Percentiles rank a stretch among this genome's conserved stretches.
Conservation (phyloP, 805 yeast genomes). For the Candida pini region DNA sequence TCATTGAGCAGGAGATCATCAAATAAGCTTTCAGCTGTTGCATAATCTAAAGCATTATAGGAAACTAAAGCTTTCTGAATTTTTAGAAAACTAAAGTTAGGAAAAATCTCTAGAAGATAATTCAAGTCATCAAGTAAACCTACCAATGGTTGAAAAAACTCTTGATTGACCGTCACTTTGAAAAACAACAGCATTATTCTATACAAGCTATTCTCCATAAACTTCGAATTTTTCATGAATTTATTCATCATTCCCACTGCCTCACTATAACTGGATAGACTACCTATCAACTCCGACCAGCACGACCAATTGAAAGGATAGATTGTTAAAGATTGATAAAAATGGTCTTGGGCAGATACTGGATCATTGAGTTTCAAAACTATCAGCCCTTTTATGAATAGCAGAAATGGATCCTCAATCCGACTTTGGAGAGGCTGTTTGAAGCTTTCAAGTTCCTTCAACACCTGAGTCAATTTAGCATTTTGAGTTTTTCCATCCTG, state of each 20-base stretch:
- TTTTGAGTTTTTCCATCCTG: slow-evolving; percentile 30
- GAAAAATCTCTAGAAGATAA: slow-evolving; percentile 50
- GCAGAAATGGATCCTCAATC: slow-evolving; percentile 50
- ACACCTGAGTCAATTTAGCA: slow-evolving; percentile 25
- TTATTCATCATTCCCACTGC: slow-evolving; percentile 38
- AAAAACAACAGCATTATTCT: slow-evolving; percentile 42
- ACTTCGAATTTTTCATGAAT: slow-evolving; percentile 31
- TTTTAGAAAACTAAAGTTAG: slow-evolving; percentile 66
- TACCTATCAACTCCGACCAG: slow-evolving; percentile 74
- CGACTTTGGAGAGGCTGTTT: slow-evolving; percentile 7
- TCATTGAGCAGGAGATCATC: slow-evolving; percentile 69
- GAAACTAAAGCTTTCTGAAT: slow-evolving; percentile 79
- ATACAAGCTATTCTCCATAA: slow-evolving; percentile 24
- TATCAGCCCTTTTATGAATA: slow-evolving; percentile 68
- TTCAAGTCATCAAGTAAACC: slow-evolving; percentile 46
- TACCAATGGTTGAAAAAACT: slow-evolving; percentile 64
- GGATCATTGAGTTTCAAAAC: slow-evolving; percentile 56
- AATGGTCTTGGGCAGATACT: slow-evolving; percentile 52
- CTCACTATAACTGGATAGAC: slow-evolving; percentile 58
- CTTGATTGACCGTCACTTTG: slow-evolving; percentile 65
- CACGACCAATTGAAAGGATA: slow-evolving; percentile 93
- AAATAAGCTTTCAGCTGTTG: slow-evolving; percentile 70
- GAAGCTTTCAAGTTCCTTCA: slow-evolving; percentile 38
- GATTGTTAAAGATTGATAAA: slow-evolving; percentile 53
- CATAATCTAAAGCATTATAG: slow-evolving; percentile 82